Conservation (phyloP, 1,284 basidiomycete species). For the Apiotrichum porosum region DNA sequence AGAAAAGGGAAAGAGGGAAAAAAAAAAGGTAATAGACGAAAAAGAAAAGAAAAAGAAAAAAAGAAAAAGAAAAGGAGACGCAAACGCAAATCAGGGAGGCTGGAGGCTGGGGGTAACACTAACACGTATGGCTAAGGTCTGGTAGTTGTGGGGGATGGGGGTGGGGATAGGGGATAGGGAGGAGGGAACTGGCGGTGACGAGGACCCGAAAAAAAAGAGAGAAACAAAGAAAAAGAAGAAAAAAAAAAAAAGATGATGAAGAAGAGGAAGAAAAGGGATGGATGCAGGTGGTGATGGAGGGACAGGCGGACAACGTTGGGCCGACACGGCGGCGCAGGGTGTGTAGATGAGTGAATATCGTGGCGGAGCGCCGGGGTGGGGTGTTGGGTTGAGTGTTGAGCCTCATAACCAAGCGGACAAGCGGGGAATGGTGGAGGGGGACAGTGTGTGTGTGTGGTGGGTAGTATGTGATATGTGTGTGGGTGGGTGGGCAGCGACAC, state of each 20-base stretch:
- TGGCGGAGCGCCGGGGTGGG: background rate
- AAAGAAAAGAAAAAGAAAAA: background rate
- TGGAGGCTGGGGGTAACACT: background rate
- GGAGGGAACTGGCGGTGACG: too few species aligned
- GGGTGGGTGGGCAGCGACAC: background rate
- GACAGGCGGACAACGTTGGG: background rate
- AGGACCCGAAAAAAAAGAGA: background rate
- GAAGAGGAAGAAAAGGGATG: constrained; percentile 5
- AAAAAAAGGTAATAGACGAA: background rate
- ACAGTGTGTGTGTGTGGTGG: too few species aligned
- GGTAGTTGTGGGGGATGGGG: too few species aligned
- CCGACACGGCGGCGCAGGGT: too few species aligned
- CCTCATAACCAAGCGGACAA: background rate
- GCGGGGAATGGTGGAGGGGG: too few species aligned
- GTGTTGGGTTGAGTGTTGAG: background rate
- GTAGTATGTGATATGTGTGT: background rate
- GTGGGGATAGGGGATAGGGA: too few species aligned
- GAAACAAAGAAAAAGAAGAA: constrained; percentile 1
- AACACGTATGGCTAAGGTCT: too few species aligned
- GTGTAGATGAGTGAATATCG: background rate
- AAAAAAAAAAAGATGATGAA: constrained; percentile 4
- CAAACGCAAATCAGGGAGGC: background rate
- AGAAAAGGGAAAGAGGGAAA: background rate
- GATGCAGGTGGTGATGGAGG: constrained; percentile 3
- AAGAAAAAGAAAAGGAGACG: background rate